Conservation (phyloP, 2,329 filamentous ascomycete species). For the Fusarium equiseti region DNA sequence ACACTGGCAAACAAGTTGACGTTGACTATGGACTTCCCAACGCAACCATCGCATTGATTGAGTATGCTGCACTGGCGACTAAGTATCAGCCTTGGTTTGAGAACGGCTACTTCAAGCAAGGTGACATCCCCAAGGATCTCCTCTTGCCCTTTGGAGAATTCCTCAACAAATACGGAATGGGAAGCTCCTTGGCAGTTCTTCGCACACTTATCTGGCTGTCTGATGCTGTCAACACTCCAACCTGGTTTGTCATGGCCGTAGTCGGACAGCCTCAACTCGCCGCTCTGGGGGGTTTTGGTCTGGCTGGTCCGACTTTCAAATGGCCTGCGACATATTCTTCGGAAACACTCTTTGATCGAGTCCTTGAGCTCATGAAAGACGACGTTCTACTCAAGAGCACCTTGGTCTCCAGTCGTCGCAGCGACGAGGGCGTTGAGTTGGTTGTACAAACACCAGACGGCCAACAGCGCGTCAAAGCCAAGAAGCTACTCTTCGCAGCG, state of each 20-base stretch:
- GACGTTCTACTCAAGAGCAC: conserved; percentile 31
- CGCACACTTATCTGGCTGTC: conserved; percentile 28
- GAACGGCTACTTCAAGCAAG: conserved; percentile 31
- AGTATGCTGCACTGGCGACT: conserved; percentile 6
- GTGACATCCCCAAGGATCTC: conserved; percentile 12
- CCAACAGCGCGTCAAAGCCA: conserved; percentile 26
- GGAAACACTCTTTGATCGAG: conserved; percentile 23
- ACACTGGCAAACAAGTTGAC: conserved; percentile 17
- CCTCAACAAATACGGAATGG: conserved; percentile 11
- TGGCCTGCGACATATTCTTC: conserved; percentile 22
- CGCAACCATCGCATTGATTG: not conserved
- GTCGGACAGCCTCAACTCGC: conserved; percentile 27
- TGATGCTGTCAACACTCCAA: conserved; percentile 14
- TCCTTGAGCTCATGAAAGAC: conserved; percentile 8
- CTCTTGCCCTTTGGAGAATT: conserved; percentile 32
- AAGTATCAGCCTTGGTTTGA: conserved; percentile 36
- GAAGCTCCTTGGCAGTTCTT: conserved; percentile 1
- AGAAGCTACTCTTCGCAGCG: conserved; percentile 49
- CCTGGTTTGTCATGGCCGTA: conserved; percentile 32
- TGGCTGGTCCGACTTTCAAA: conserved; percentile 21
- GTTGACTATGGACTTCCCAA: conserved; percentile 20
- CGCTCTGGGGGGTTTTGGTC: conserved; percentile 10
- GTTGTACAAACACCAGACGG: conserved; percentile 30
- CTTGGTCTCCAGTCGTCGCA: conserved; percentile 12
- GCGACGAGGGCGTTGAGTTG: not conserved